Conservation (phyloP, 2,329 filamentous ascomycete species). For the Aspergillus ochraceoroseus region DNA sequence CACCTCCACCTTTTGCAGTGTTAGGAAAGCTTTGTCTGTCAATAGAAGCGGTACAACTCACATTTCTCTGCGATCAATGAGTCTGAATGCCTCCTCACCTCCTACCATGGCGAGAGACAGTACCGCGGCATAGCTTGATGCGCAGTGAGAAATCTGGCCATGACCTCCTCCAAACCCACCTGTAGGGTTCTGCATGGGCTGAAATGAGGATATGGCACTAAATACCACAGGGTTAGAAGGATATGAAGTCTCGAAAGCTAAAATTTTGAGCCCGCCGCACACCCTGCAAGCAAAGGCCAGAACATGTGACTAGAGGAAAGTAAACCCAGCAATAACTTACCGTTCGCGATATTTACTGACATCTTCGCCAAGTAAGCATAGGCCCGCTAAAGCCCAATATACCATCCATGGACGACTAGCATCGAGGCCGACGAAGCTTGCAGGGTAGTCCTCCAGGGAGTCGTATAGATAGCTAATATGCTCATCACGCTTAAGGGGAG, state of each 20-base stretch:
- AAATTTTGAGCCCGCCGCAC: neutral
- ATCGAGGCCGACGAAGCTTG: constrained; percentile 68
- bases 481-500: constrained; percentile 61
- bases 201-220: constrained; percentile 66
- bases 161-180: constrained; percentile 94
- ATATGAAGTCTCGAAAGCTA: neutral
- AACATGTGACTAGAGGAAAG: constrained; percentile 2
- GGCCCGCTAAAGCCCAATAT: constrained; percentile 80
- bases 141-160: constrained; percentile 82
- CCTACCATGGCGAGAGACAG: constrained; percentile 75
- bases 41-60: constrained; percentile 29
- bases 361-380: constrained; percentile 73
- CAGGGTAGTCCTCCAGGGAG: constrained; percentile 58
- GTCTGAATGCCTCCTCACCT: constrained; percentile 64
- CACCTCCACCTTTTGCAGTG: constrained; percentile 65
- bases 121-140: constrained; percentile 79
- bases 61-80: constrained; percentile 76
- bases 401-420: constrained; percentile 88
- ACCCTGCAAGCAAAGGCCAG: constrained; percentile 8
- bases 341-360: constrained; percentile 59
- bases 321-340: constrained; percentile 34
- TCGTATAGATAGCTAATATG: constrained; percentile 50
- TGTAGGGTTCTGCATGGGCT: constrained; percentile 70
- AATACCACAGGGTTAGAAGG: constrained; percentile 11
- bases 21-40: constrained; percentile 20